Conservation (phyloP, 257 asterid genomes). For the Echites panduratus region DNA sequence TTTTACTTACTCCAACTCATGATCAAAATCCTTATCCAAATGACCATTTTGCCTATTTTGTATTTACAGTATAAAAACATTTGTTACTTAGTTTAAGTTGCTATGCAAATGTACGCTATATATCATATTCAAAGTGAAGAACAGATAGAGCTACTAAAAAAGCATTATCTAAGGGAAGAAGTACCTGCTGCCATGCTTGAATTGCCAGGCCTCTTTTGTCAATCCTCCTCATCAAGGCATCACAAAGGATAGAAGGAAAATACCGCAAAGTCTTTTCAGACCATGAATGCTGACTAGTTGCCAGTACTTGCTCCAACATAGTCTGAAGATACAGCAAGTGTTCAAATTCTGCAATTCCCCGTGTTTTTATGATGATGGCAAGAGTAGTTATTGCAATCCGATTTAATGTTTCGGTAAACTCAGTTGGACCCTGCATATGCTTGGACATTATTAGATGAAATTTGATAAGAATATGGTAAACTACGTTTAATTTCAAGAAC, state of each 20-base stretch:
- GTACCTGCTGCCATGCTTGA: slow-evolving; percentile 96
- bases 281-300: slow-evolving; percentile 98
- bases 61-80: no score
- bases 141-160: background rate
- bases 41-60: no score
- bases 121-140: background rate
- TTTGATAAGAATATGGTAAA: background rate
- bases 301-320: slow-evolving; percentile 89
- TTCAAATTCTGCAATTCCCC: slow-evolving; percentile 93
- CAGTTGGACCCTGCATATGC: slow-evolving; percentile 86
- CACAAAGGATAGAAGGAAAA: slow-evolving; percentile 83
- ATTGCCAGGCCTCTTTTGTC: slow-evolving; percentile 85
- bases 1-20: no score
- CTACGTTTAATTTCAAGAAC: background rate
- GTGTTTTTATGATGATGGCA: slow-evolving; percentile 90
- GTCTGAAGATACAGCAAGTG: slow-evolving; percentile 82
- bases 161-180: background rate
- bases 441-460: slow-evolving; percentile 20
- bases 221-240: slow-evolving; percentile 72
- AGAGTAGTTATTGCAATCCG: slow-evolving; percentile 74
- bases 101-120: no score
- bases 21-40: no score
- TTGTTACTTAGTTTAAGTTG: no score
- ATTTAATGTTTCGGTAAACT: slow-evolving; percentile 90
- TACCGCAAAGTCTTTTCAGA: slow-evolving; percentile 90